A percentile compares a stretch with the other conserved stretches of the same genome.
These are phyloP conservation scores for Teratosphaeria gauchensis DNA, from an alignment of 2,329 filamentous ascomycete species.

Conservation along the genomic window DNA sequence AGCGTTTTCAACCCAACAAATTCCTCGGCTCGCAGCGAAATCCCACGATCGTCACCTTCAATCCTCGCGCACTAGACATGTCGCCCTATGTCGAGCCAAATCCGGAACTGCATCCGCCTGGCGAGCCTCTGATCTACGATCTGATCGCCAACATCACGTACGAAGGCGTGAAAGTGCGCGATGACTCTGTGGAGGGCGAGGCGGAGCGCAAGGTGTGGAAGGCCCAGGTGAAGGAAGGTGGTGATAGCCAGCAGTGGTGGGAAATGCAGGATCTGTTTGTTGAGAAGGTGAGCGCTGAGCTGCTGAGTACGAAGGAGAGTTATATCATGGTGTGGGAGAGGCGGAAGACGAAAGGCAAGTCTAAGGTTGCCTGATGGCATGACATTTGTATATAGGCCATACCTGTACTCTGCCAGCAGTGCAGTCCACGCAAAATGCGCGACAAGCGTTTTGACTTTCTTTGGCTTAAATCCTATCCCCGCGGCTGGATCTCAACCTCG, in stretches of 20 bases:
- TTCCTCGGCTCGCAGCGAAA: slow-evolving; percentile 86
- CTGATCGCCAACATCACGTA: slow-evolving; percentile 90
- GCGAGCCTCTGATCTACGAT: slow-evolving; percentile 88
- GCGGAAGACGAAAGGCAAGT: slow-evolving; percentile 37
- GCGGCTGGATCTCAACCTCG: neutral
- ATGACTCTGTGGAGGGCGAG: slow-evolving; percentile 78
- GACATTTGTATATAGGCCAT: no score
- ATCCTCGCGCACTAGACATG: slow-evolving; percentile 75
- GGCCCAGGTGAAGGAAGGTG: slow-evolving; percentile 64
- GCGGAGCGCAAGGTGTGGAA: slow-evolving; percentile 93
- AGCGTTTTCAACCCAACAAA: slow-evolving; percentile 93
- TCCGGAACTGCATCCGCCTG: slow-evolving; percentile 56
- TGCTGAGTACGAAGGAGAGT: slow-evolving; percentile 84
- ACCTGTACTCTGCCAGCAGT: neutral
- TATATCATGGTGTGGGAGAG: slow-evolving; percentile 97
- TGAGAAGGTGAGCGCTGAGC: slow-evolving; percentile 76
- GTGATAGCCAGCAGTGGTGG: slow-evolving; percentile 72
- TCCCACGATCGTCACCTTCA: slow-evolving; percentile 95
- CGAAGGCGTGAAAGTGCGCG: slow-evolving; percentile 66
- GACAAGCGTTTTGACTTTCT: no score
- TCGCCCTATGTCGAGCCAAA: slow-evolving; percentile 86
- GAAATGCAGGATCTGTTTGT: slow-evolving; percentile 92
- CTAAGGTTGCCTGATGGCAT: neutral
- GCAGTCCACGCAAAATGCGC: neutral
- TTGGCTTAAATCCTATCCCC: neutral